Evolutionary conservation across 345 rosid species (phyloP), one percentile per base, ranked within the genome.

Genomic region (Trapa bicornis): DNA sequence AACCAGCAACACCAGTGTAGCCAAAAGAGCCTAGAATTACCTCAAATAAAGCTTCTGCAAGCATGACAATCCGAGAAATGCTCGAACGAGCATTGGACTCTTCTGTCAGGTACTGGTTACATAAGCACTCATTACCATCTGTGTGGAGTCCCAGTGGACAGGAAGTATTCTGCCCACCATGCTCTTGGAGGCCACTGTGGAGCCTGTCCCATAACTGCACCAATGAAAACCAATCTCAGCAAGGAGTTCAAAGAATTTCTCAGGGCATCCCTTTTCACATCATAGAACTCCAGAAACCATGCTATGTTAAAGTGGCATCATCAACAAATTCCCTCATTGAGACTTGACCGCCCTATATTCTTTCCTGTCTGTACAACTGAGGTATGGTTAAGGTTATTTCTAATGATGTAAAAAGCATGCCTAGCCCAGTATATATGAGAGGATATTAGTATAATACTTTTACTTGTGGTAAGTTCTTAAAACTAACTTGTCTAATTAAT

Each of bases 1-100:
- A 50, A 37, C 37, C 61, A 64, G 73, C 29, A 37, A 37, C 4
- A 32, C 42, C n/a, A 50, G 16, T 37, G 58, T 37, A 45, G 35
- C 35, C 35, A 35, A 54, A 57, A 52, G 48, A 38, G 67, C 70
- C 66, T 36, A 42, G 69, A 66, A 57, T 37, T 73, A 86, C 95
- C 90, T 88, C 95, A 74, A 86, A 84, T n/a, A 88, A 78, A 76
- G 95, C 91, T 75, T 88, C 91, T 48, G 91, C 87, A 39, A 88
- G 91, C 95, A 88, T 82, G 61, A 86, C 85, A 70, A 86, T 86
- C 65, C 95, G 82, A 42, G 91, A 84, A 71, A 88, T 81, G 76
- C 87, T 82, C 68, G 82, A 79, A 76, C 79, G 86, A 65, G 81
- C 76, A 73, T 76, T 77, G 35, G 86, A 71, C 52, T 85, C 87